These are phyloP conservation scores for Tetrapisispora phaffii DNA, from an alignment of 805 yeast species.

Conservation along the genomic window DNA sequence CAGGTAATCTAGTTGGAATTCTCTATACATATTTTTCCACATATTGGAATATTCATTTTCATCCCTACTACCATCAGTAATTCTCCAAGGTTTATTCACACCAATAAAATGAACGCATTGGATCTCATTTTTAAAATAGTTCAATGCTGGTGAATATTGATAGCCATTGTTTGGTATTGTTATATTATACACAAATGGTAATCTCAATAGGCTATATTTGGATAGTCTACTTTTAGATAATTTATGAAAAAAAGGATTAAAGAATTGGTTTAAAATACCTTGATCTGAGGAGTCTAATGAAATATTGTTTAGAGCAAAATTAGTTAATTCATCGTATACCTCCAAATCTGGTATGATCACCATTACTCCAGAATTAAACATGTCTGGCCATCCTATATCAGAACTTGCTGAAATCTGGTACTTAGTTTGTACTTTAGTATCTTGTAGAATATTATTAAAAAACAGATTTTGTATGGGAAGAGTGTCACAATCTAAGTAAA, in stretches of 20 bases:
- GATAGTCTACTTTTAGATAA: neutral
- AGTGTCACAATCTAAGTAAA: slow-evolving; percentile 61
- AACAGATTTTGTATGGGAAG: slow-evolving; percentile 33
- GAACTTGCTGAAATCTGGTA: slow-evolving; percentile 45
- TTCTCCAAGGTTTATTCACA: slow-evolving; percentile 46
- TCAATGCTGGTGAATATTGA: slow-evolving; percentile 63
- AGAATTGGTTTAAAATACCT: slow-evolving; percentile 74
- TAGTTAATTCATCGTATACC: slow-evolving; percentile 35
- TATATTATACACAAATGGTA: slow-evolving; percentile 80
- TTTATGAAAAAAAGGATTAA: slow-evolving; percentile 28
- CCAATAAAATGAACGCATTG: slow-evolving; percentile 61
- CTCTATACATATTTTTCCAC: neutral
- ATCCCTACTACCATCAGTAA: neutral
- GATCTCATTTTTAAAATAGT: slow-evolving; percentile 38
- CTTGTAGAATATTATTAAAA: slow-evolving; percentile 15
- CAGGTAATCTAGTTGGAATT: neutral
- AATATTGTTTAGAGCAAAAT: slow-evolving; percentile 17
- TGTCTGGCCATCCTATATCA: slow-evolving; percentile 88
- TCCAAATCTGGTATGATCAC: slow-evolving; percentile 42
- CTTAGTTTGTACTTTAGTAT: slow-evolving; percentile 16
- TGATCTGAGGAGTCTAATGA: slow-evolving; percentile 89
- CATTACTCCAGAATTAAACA: slow-evolving; percentile 74
- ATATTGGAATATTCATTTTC: neutral
- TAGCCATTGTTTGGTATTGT: slow-evolving; percentile 58
- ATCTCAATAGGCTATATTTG: slow-evolving; percentile 43